Evolutionary conservation across 345 rosid genomes (phyloP), one percentile per base, ranked within the genome.

Genomic region (Clausena lansium): DNA sequence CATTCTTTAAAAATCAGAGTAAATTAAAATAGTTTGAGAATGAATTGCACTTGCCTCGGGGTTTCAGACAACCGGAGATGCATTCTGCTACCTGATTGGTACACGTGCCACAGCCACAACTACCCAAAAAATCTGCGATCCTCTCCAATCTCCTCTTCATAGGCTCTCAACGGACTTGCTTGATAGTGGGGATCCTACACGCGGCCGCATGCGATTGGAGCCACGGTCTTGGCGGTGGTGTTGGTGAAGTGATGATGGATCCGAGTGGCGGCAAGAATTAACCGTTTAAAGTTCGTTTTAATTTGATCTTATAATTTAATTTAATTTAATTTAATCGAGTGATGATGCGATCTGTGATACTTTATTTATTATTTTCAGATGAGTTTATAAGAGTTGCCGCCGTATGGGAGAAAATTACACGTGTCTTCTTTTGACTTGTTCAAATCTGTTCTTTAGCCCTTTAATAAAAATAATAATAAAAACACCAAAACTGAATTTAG

Each of bases 61-160:
- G 74, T 54, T 50, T 64, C 9, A 70, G 77, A 67, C 66, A 75
- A 76, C 33, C 24, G 76, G 69, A 74, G 25, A 25, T 25, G 77
- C 81, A 57, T 54, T 63, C 45, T 47, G 58, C 59, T 24, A 65
- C 67, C 55, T 67, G 72, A 57, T 72, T 61, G 59, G 69, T 67
- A 76, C 82, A 78, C 11, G 67, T 72, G 67, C 81, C 79, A 55
- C 77, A 80, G 67, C 80, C 79, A 67, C 82, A 81, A 68, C 82
- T 64, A 55, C 83, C 10, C 59, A 89, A 82, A 84, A 76, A 85
- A 73, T 75, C 74, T 20, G 81, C 57, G 71, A 91, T 67, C 41
- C 82, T 84, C 80, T 77, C 75, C 74, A 86, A 72, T 71, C 50
- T 78, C 73, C 58, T 84, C 77, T 77, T 85, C 95, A 91, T 91